These are phyloP conservation scores for Vararia minispora DNA, from an alignment of 768 basidiomycete genomes.

Conservation along the genomic window DNA sequence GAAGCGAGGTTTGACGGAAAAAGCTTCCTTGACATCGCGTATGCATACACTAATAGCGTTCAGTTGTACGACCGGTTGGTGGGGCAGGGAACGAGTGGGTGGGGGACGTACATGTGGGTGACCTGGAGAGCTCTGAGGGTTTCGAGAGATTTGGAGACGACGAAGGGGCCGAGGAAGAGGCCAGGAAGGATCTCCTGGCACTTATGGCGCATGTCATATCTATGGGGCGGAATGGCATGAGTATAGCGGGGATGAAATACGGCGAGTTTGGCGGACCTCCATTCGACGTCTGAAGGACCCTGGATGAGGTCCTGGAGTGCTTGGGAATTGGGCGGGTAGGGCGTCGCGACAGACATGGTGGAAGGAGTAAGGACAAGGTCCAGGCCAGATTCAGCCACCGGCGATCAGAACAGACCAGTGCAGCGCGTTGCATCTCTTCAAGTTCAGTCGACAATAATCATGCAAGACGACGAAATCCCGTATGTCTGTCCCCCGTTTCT, in stretches of 20 bases:
- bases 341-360: conserved; percentile 3
- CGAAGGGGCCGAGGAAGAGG: conserved; percentile 78
- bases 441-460: too few relatives aligned
- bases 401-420: too few relatives aligned
- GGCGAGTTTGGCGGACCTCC: conserved; percentile 44
- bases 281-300: conserved; percentile 75
- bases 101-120: conserved; percentile 62
- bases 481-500: conserved; percentile 21
- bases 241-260: neutral
- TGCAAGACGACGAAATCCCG: conserved; percentile 55
- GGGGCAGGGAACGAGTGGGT: conserved; percentile 4
- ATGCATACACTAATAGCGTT: conserved; percentile 59
- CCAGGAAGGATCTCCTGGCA: conserved; percentile 86
- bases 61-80: neutral
- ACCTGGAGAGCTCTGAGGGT: conserved; percentile 54
- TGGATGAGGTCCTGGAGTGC: conserved; percentile 53
- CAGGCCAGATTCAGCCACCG: neutral
- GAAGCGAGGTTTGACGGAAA: conserved; percentile 81
- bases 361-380: neutral
- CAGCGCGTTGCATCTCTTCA: too few relatives aligned
- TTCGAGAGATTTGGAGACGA: conserved; percentile 74
- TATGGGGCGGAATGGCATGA: conserved; percentile 17
- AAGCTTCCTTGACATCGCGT: conserved; percentile 81
- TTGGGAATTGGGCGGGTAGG: too few relatives aligned
- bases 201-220: conserved; percentile 93